Conservation (phyloP, 306 rosid genomes). For the Notholithocarpus densiflorus region DNA sequence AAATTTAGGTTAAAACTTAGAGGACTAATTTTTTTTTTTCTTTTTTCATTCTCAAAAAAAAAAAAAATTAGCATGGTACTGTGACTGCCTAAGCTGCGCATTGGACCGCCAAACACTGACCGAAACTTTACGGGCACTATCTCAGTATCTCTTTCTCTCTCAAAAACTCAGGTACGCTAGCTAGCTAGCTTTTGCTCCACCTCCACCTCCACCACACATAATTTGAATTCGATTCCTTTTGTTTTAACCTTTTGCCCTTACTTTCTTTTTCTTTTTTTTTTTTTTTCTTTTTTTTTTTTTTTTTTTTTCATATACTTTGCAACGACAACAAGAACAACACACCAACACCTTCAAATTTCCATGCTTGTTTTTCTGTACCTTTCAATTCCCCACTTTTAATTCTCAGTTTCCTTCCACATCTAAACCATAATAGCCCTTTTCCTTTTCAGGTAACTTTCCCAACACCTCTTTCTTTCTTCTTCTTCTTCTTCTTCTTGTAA, state of each 20-base stretch:
- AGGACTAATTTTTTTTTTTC: no score
- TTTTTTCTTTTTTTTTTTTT: no score
- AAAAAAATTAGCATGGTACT: not conserved
- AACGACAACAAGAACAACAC: no score
- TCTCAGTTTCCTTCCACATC: not conserved
- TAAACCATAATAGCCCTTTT: not conserved
- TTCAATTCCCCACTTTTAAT: not conserved
- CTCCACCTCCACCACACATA: not conserved
- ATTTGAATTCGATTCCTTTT: not conserved
- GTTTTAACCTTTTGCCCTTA: not conserved
- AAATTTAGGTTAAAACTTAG: no score
- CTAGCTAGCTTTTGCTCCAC: not conserved
- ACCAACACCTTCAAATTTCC: not conserved
- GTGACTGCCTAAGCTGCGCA: not conserved
- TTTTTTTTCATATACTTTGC: no score
- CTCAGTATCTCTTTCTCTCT: slow-evolving; percentile 2
- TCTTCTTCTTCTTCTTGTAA: no score
- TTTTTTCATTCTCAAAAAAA: no score
- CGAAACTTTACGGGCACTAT: slow-evolving; percentile 1
- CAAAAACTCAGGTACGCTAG: not conserved
- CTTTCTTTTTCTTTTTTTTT: not conserved
- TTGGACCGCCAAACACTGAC: not conserved
- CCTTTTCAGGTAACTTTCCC: not conserved
- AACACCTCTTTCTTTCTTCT: no score
- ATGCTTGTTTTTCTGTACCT: not conserved